Conservation (phyloP, 768 basidiomycete genomes). For the Serendipita sp. region DNA sequence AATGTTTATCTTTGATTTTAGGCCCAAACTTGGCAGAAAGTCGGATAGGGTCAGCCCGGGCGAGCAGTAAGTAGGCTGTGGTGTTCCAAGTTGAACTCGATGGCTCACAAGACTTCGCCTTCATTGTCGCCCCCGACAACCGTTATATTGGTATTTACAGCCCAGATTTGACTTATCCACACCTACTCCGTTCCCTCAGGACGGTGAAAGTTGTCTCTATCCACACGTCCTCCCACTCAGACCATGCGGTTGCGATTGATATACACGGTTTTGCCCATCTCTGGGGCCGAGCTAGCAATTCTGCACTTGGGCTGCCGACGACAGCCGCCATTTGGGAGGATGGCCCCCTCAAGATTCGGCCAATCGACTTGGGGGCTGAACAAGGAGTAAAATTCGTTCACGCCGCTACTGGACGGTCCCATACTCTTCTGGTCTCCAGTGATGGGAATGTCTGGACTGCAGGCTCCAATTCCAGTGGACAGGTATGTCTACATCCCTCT, state of each 20-base stretch:
- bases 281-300: conserved; percentile 68
- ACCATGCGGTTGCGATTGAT: conserved; percentile 64
- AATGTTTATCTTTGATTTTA: background rate
- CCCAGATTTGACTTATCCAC: conserved; percentile 74
- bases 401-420: conserved; percentile 71
- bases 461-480: conserved; percentile 65
- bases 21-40: conserved; percentile 11
- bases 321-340: conserved; percentile 55
- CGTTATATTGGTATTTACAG: conserved; percentile 16
- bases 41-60: conserved; percentile 9
- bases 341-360: conserved; percentile 44
- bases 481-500: conserved; percentile 33
- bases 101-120: background rate
- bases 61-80: background rate
- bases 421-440: conserved; percentile 68
- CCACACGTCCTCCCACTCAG: conserved; percentile 59
- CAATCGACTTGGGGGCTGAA: conserved; percentile 44
- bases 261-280: conserved; percentile 69
- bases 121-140: background rate
- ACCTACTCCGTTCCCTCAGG: conserved; percentile 75
- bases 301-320: conserved; percentile 44
- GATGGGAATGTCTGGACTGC: conserved; percentile 72
- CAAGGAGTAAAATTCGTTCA: conserved; percentile 48
- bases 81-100: background rate
- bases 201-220: conserved; percentile 61